A percentile compares a stretch with the other conserved stretches of the same genome.
These are phyloP conservation scores for Goniomonas avonlea DNA, from an alignment of 78 protist genomes.

Conservation along the genomic window DNA sequence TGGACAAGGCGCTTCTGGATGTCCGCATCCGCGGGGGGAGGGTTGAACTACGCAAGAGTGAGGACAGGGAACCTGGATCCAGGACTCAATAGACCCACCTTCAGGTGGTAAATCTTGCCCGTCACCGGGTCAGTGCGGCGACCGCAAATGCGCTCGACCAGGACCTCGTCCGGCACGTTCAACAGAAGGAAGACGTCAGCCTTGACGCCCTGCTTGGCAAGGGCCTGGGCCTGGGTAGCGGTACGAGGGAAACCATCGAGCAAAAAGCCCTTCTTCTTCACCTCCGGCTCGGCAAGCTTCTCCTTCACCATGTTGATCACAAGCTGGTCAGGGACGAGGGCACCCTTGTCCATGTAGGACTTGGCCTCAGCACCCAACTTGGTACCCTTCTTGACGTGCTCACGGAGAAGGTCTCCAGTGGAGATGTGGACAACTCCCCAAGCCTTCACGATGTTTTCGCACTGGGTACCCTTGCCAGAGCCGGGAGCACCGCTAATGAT, in stretches of 20 bases:
- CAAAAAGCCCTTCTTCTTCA: background rate
- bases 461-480: constrained; percentile 56
- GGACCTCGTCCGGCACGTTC: constrained; percentile 31
- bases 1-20: constrained; percentile 30
- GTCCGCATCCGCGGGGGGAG: constrained; percentile 42
- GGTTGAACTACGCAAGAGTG: too few relatives aligned
- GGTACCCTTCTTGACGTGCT: background rate
- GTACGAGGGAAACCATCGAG: constrained; percentile 33
- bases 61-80: too few relatives aligned
- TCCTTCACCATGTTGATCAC: constrained; percentile 26
- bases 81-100: too few relatives aligned
- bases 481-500: constrained; percentile 57
- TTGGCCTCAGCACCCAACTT: constrained; percentile 33
- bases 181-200: constrained; percentile 22
- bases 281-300: constrained; percentile 1
- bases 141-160: constrained; percentile 41
- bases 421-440: constrained; percentile 44
- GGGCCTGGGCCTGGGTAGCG: background rate
- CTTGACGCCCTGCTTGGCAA: background rate
- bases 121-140: constrained; percentile 52
- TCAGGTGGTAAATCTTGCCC: constrained; percentile 54
- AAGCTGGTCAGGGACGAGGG: constrained; percentile 53
- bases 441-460: constrained; percentile 34
- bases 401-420: constrained; percentile 48
- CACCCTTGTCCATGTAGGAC: constrained; percentile 22